These are phyloP conservation scores for Microcyclosporella mali DNA, from an alignment of 2,329 filamentous ascomycete species.

Conservation along the genomic window DNA sequence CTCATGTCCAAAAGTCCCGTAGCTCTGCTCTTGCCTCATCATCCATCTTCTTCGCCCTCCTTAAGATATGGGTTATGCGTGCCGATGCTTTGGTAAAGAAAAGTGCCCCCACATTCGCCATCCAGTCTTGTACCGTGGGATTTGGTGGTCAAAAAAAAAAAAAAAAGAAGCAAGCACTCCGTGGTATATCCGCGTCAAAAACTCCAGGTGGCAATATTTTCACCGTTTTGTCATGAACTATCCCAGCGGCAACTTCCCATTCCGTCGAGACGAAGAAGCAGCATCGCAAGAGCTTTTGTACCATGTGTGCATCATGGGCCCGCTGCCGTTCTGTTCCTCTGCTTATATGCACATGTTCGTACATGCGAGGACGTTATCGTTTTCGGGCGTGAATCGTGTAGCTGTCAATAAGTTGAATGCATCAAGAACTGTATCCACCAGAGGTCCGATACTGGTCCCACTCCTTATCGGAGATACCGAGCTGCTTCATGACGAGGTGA, in stretches of 20 bases:
- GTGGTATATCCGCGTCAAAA: conserved; percentile 11
- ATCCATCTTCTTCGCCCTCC: neutral
- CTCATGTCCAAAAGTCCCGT: neutral
- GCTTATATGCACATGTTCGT: neutral
- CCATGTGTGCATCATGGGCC: neutral
- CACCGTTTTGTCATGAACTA: neutral
- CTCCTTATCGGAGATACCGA: neutral
- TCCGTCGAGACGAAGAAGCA: neutral
- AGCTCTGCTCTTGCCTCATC: neutral
- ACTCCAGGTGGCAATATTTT: conserved; percentile 2
- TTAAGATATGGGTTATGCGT: too few species aligned
- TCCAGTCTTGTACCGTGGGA: conserved; percentile 3
- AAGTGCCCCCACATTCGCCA: neutral
- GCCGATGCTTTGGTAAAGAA: too few species aligned
- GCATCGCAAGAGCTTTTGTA: neutral
- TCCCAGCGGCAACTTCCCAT: neutral
- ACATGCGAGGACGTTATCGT: neutral
- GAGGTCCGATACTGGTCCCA: neutral
- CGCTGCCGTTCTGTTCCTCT: neutral
- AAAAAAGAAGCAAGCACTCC: conserved; percentile 5
- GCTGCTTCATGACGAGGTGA: conserved; percentile 8
- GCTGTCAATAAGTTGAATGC: neutral
- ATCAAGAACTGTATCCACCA: neutral
- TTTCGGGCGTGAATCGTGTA: neutral
- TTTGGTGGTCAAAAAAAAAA: neutral